Base-by-base conservation (phyloP, 306 rosid species). In the Leucaena leucocephala region DNA sequence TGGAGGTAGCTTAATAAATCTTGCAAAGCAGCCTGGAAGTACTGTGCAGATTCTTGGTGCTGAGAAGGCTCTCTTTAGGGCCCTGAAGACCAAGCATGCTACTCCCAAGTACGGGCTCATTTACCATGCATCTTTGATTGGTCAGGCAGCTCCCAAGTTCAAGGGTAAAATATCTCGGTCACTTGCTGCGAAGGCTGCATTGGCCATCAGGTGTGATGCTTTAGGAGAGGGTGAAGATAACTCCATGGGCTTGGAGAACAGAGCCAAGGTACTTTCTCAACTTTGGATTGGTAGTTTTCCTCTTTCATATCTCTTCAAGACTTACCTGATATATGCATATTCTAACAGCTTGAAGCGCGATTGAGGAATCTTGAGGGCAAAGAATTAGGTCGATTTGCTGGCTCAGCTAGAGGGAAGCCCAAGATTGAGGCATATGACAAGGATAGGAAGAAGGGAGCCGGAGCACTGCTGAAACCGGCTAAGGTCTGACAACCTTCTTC, bases 21-120 rank as follows among this genome's bases (percentile, higher is more conserved):
- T 95, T 78, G 94, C 99, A 7, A 95, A 95, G 90, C 97, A 95
- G 90, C 99, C 99, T 44, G 97, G 97, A 34, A 95, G 98, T 75
- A 95, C 98, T 0, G 91, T 93, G 27, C 98, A 95, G 87, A 95
- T 95, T 85, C 97, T 95, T 58, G 97, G 98, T 76, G 97, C 98
- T 63, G 99, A 92, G 80, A 95, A 95, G 88, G 98, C 99, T 69
- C 97, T 95, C 50, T 95, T 93, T 45, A 88, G 99, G 63, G 97
- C 99, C 2, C 75, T 95, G 78, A 93, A 95, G 82, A 93, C 99
- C 16, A 95, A 95, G 86, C 98, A 95, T 69, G 96, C 98, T 27
- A 95, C 98, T 55, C 97, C 97, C 8, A 95, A 95, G 63, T 95
- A 91, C 71, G 99, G 99, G 74, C 98, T 95, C 73, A 95, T 95